Percentiles rank a stretch among this genome's conserved stretches.
These are phyloP conservation scores for Podaxis pistillaris DNA, from an alignment of 768 basidiomycete genomes.

Conservation along the genomic window DNA sequence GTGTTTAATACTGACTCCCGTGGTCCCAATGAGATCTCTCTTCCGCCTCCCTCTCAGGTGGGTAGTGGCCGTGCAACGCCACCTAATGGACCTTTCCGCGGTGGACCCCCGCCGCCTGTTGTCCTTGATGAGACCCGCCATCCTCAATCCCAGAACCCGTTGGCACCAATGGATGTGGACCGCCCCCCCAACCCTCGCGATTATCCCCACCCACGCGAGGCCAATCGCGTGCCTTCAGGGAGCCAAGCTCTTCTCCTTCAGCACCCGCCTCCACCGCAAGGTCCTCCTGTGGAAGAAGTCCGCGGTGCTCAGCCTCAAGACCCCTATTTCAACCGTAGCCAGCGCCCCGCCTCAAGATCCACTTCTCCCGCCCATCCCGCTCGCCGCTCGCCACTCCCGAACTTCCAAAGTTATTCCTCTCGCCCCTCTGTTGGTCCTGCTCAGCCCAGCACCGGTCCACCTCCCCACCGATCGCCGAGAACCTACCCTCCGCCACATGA, in stretches of 20 bases:
- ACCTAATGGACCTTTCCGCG: slow-evolving; percentile 67
- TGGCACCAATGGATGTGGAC: slow-evolving; percentile 81
- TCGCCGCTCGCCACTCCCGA: slow-evolving; percentile 52
- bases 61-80: slow-evolving; percentile 45
- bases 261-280: slow-evolving; percentile 63
- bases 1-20: slow-evolving; percentile 68
- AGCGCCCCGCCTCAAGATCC: slow-evolving; percentile 56
- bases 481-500: slow-evolving; percentile 55
- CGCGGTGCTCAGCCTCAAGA: slow-evolving; percentile 44
- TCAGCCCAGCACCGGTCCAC: slow-evolving; percentile 38
- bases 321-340: slow-evolving; percentile 50
- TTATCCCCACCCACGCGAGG: slow-evolving; percentile 50
- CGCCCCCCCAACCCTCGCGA: slow-evolving; percentile 56
- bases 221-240: slow-evolving; percentile 50
- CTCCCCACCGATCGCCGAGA: slow-evolving; percentile 59
- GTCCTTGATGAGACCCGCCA: slow-evolving; percentile 77
- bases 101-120: slow-evolving; percentile 81
- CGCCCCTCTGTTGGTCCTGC: slow-evolving; percentile 53
- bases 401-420: slow-evolving; percentile 48
- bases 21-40: slow-evolving; percentile 54
- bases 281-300: slow-evolving; percentile 52
- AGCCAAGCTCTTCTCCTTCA: slow-evolving; percentile 62
- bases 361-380: slow-evolving; percentile 47
- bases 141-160: slow-evolving; percentile 59
- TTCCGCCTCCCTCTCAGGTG: slow-evolving; percentile 60